Evolutionary conservation across 2,329 filamentous ascomycete species (phyloP).

Genomic region (Sporothrix globosa): DNA sequence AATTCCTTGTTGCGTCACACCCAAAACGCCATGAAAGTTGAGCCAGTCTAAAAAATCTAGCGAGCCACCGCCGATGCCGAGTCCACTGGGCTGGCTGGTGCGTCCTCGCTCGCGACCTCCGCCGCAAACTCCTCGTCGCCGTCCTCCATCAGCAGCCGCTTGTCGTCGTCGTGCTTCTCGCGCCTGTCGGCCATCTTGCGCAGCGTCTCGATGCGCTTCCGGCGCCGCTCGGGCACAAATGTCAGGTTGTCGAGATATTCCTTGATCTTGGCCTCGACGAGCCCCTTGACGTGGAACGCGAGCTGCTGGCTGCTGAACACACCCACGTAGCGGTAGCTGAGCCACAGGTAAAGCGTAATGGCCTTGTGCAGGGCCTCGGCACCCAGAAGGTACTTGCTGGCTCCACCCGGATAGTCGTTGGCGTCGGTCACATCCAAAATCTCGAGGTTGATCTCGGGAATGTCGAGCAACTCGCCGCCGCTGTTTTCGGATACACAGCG

Average conservation of each 20-base stretch:
- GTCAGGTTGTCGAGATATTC: constrained; percentile 62
- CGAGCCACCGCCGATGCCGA: neutral
- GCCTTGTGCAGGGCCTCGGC: constrained; percentile 81
- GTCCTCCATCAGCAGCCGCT: constrained; percentile 2
- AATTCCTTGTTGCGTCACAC: neutral
- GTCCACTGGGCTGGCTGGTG: neutral
- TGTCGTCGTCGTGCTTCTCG: constrained; percentile 25
- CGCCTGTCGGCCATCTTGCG: constrained; percentile 36
- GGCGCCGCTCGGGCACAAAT: constrained; percentile 46
- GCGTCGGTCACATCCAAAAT: constrained; percentile 66
- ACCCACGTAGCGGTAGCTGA: constrained; percentile 84
- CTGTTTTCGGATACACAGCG: constrained; percentile 68
- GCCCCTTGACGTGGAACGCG: constrained; percentile 75
- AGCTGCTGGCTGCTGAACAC: constrained; percentile 75
- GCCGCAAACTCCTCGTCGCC: neutral
- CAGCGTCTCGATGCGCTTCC: constrained; percentile 27
- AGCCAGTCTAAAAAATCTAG: neutral
- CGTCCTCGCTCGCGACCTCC: neutral
- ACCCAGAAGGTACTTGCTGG: constrained; percentile 62
- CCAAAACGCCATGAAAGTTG: neutral
- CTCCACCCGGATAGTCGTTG: constrained; percentile 40
- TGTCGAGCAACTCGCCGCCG: constrained; percentile 70
- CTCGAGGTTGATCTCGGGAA: constrained; percentile 71
- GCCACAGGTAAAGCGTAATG: constrained; percentile 86
- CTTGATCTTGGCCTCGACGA: constrained; percentile 78